Percentiles rank a stretch among this genome's conserved stretches.
Conservation (phyloP, 2,329 filamentous ascomycete species). For the Cordyceps pruinosa region DNA sequence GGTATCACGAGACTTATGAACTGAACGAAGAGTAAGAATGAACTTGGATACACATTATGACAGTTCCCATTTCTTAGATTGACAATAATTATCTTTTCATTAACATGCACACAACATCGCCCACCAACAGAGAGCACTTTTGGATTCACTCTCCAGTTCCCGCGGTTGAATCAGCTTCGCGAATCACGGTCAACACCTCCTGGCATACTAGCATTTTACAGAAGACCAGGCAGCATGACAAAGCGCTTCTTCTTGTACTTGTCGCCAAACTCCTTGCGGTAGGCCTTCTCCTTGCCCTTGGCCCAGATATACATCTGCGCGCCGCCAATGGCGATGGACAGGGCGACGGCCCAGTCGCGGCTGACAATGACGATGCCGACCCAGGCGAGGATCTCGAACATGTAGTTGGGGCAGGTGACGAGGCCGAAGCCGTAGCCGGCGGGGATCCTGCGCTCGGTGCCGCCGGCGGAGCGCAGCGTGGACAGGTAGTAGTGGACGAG, state of each 20-base stretch:
- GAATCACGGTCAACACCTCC: not conserved
- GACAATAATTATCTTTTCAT: not conserved
- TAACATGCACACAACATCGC: not conserved
- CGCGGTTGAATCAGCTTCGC: not conserved
- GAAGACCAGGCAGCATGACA: constrained; percentile 71
- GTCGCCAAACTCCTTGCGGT: constrained; percentile 84
- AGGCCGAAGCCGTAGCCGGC: constrained; percentile 73
- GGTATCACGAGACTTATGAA: not conserved
- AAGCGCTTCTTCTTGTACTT: constrained; percentile 94
- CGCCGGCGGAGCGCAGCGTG: constrained; percentile 67
- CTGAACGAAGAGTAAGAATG: not conserved
- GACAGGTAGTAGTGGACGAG: constrained; percentile 73
- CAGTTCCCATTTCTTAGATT: not conserved
- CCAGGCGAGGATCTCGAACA: constrained; percentile 89
- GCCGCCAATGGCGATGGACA: constrained; percentile 69
- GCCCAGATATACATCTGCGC: constrained; percentile 84
- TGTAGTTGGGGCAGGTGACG: constrained; percentile 96
- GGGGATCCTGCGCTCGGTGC: constrained; percentile 83
- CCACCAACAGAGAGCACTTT: not conserved
- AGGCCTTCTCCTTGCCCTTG: constrained; percentile 82
- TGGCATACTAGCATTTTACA: constrained; percentile 38
- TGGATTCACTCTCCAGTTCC: not conserved
- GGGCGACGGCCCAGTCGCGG: constrained; percentile 66
- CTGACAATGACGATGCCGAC: constrained; percentile 72
- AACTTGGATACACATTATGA: not conserved